Evolutionary conservation across 2,329 filamentous ascomycete species (phyloP).

Genomic region (Cercospora sojina): DNA sequence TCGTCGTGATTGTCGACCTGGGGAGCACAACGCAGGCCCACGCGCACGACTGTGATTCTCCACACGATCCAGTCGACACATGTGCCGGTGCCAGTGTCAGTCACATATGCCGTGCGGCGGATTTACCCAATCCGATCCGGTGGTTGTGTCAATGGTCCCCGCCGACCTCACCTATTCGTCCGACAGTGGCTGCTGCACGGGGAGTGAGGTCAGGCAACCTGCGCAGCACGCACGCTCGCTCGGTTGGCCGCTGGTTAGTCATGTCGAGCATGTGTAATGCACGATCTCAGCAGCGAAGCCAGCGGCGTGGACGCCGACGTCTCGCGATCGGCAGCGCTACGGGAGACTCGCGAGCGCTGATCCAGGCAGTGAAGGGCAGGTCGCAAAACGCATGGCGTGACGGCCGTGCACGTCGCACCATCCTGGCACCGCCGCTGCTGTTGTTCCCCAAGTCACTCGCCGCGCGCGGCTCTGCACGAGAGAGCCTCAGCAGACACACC

Average conservation of each 20-base stretch:
- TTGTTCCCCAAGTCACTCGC: not conserved
- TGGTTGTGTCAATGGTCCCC: constrained; percentile 6
- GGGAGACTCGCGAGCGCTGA: not conserved
- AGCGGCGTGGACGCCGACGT: not conserved
- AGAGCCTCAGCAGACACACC: not conserved
- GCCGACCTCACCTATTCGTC: constrained; percentile 12
- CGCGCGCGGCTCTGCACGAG: not conserved
- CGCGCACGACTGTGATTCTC: not conserved
- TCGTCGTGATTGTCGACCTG: not conserved
- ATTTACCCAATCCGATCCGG: constrained; percentile 8
- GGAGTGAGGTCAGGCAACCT: constrained; percentile 12
- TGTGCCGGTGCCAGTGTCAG: not conserved
- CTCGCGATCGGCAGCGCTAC: not conserved
- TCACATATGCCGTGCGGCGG: not conserved
- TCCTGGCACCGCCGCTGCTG: not conserved
- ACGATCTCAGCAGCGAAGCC: not conserved
- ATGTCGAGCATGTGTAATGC: not conserved
- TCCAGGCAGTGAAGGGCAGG: not conserved
- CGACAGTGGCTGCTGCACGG: not conserved
- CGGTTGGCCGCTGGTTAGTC: constrained; percentile 1
- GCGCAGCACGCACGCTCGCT: constrained; percentile 5
- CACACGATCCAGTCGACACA: constrained; percentile 3
- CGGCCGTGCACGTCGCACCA: not conserved
- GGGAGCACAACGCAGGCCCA: not conserved
- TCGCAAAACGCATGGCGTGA: not conserved